Conservation (phyloP, 2,329 filamentous ascomycete species). For the Bimuria novae-zelandiae region DNA sequence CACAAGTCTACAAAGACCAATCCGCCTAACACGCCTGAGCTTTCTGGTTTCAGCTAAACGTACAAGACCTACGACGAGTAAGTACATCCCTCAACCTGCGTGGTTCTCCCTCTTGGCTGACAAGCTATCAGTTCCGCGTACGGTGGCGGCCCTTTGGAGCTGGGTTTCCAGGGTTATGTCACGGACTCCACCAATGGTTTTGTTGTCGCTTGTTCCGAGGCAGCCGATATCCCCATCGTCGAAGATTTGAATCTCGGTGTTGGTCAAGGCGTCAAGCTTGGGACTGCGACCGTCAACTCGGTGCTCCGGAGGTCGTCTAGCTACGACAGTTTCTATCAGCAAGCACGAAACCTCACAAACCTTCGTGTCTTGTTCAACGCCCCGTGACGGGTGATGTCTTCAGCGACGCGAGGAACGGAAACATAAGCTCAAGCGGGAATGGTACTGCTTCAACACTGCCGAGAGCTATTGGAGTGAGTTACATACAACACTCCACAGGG, state of each 20-base stretch:
- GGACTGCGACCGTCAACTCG: conserved; percentile 29
- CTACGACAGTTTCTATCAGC: conserved; percentile 38
- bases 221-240: conserved; percentile 37
- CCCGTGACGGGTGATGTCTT: conserved; percentile 33
- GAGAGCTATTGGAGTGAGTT: conserved; percentile 31
- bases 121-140: conserved; percentile 21
- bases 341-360: conserved; percentile 34
- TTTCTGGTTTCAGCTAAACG: conserved; percentile 30
- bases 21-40: conserved; percentile 27
- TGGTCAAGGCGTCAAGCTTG: conserved; percentile 39
- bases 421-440: conserved; percentile 5
- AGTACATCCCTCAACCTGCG: neutral
- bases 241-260: conserved; percentile 39
- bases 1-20: conserved; percentile 37
- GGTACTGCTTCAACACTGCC: conserved; percentile 5
- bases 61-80: conserved; percentile 35
- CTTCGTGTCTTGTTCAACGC: conserved; percentile 34
- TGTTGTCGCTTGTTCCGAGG: conserved; percentile 32
- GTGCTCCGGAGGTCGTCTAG: conserved; percentile 30
- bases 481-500: conserved; percentile 30
- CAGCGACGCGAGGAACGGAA: neutral
- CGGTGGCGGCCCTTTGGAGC: conserved; percentile 32
- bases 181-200: conserved; percentile 34
- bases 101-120: neutral
- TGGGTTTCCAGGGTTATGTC: conserved; percentile 38